These are phyloP conservation scores for Colletotrichum lupini DNA, from an alignment of 2,329 filamentous ascomycete genomes.

Conservation along the genomic window DNA sequence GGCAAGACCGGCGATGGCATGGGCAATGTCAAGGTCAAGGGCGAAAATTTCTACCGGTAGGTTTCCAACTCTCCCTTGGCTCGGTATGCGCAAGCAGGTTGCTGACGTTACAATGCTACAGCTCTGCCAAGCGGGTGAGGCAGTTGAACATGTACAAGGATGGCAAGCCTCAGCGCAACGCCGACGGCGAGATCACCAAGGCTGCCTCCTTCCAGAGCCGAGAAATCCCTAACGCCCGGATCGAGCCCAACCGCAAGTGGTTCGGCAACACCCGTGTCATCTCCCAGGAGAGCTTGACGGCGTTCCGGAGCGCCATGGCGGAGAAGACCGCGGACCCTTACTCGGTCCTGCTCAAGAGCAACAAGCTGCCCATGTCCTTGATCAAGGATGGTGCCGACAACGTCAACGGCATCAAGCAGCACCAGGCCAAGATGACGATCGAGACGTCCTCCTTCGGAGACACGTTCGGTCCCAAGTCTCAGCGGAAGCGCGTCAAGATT, in stretches of 20 bases:
- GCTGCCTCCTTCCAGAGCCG: conserved; percentile 86
- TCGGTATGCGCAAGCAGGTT: neutral
- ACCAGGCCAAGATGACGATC: conserved; percentile 92
- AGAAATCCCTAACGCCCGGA: conserved; percentile 83
- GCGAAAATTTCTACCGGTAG: conserved; percentile 97
- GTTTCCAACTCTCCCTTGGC: neutral
- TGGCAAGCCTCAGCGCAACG: conserved; percentile 84
- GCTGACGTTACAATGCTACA: conserved; percentile 36
- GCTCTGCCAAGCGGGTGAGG: conserved; percentile 87
- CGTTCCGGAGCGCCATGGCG: conserved; percentile 92
- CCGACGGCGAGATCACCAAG: conserved; percentile 84
- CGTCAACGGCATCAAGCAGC: conserved; percentile 88
- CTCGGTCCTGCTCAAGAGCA: conserved; percentile 93
- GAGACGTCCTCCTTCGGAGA: conserved; percentile 87
- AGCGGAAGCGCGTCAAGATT: conserved; percentile 92
- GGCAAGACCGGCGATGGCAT: conserved; percentile 88
- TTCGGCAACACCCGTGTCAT: conserved; percentile 94
- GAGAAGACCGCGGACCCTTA: conserved; percentile 93
- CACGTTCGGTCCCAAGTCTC: conserved; percentile 93
- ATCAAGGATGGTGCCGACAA: conserved; percentile 79
- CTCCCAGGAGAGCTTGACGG: conserved; percentile 85
- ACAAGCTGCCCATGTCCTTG: conserved; percentile 96
- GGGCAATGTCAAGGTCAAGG: conserved; percentile 91
- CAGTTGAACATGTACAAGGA: conserved; percentile 91
- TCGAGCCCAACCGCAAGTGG: conserved; percentile 98